A percentile compares a stretch with the other conserved stretches of the same genome.
Conservation (phyloP, 495 filamentous ascomycete genomes). For the Physcia stellaris region DNA sequence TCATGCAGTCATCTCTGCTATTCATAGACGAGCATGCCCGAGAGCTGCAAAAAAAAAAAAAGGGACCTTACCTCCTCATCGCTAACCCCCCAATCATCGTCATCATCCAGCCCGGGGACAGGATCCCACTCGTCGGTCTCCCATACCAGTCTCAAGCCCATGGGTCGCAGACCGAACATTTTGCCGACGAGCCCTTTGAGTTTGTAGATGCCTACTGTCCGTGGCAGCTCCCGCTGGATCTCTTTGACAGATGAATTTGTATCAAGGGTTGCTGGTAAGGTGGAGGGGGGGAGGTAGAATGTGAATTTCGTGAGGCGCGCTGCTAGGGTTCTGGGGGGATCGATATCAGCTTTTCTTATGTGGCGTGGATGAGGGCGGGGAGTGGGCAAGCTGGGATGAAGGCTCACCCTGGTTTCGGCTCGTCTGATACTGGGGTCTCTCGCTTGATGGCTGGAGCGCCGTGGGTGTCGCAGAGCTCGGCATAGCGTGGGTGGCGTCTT, state of each 20-base stretch:
- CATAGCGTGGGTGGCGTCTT: constrained; percentile 52
- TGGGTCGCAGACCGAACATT: constrained; percentile 50
- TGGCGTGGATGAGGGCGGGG: too few relatives aligned
- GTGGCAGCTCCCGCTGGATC: too few relatives aligned
- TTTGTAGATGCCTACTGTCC: constrained; percentile 61
- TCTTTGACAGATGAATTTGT: not conserved
- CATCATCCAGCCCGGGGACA: constrained; percentile 27
- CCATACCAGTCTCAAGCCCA: constrained; percentile 54
- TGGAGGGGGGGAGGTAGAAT: constrained; percentile 33
- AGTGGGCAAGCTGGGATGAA: too few relatives aligned
- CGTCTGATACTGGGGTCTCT: too few relatives aligned
- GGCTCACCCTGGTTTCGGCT: constrained; percentile 57
- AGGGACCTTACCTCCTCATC: too few relatives aligned
- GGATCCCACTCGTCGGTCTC: constrained; percentile 81
- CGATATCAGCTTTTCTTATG: constrained; percentile 3
- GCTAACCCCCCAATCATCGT: constrained; percentile 25
- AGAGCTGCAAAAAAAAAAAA: too few relatives aligned
- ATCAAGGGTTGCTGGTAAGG: not conserved
- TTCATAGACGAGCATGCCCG: constrained; percentile 12
- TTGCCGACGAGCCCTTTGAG: constrained; percentile 65
- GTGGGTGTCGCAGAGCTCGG: constrained; percentile 43
- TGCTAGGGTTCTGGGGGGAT: constrained; percentile 52
- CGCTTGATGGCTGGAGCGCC: not conserved
- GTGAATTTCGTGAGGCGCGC: constrained; percentile 53
- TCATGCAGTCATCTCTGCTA: constrained; percentile 39